Conservation (phyloP, 1,284 basidiomycete genomes). For the Cutaneotrichosporon sp. region DNA sequence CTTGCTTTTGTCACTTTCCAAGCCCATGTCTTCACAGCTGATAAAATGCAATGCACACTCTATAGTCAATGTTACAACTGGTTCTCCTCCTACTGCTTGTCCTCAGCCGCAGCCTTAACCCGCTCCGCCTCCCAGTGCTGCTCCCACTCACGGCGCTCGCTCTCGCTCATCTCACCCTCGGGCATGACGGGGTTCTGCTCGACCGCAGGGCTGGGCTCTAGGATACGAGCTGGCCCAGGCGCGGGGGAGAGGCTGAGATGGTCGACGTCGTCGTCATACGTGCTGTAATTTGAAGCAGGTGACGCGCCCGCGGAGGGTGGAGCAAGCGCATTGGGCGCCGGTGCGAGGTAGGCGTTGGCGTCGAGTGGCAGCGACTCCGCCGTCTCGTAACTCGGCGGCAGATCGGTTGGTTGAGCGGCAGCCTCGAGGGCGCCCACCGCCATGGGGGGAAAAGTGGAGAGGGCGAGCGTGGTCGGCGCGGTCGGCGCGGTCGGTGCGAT, state of each 20-base stretch:
- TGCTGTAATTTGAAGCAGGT: not conserved
- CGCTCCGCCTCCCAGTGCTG: slow-evolving; percentile 10
- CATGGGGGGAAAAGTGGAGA: not conserved
- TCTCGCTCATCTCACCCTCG: slow-evolving; percentile 14
- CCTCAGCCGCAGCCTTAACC: not conserved
- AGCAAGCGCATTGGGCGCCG: not conserved
- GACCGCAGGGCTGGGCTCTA: not conserved
- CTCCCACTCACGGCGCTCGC: slow-evolving; percentile 21
- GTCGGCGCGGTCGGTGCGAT: not conserved
- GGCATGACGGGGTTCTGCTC: not conserved
- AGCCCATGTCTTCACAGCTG: not conserved
- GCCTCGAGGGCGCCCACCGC: not conserved
- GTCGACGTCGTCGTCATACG: not conserved
- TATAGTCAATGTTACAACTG: slow-evolving; percentile 18
- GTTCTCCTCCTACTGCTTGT: slow-evolving; percentile 3
- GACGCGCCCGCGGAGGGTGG: not conserved
- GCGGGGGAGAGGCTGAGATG: slow-evolving; percentile 5
- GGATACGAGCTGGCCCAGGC: not conserved
- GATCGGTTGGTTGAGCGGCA: not conserved
- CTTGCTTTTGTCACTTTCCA: too few species aligned
- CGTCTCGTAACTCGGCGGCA: slow-evolving; percentile 12
- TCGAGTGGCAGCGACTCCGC: not conserved
- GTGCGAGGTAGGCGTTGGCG: not conserved
- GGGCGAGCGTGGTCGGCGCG: not conserved
- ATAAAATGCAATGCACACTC: slow-evolving; percentile 1